These are phyloP conservation scores for Cerioporus squamosus DNA, from an alignment of 1,284 basidiomycete species.

Conservation along the genomic window DNA sequence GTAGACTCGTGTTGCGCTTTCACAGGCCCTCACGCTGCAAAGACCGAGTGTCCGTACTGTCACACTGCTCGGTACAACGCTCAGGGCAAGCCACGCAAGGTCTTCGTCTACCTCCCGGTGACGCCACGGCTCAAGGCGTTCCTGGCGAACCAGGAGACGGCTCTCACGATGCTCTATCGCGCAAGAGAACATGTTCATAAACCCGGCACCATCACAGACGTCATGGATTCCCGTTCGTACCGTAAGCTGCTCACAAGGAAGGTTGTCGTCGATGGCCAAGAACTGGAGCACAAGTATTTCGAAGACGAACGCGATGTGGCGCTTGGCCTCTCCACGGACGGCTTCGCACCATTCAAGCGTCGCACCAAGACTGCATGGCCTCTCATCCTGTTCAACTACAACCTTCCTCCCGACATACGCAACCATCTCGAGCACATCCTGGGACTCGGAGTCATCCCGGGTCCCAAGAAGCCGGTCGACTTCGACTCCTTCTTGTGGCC, in stretches of 20 bases:
- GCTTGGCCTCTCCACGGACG: constrained; percentile 37
- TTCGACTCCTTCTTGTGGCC: constrained; percentile 48
- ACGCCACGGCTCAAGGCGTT: not conserved
- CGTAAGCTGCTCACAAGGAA: constrained; percentile 1
- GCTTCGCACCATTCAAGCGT: constrained; percentile 43
- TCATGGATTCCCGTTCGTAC: constrained; percentile 26
- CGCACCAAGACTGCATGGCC: constrained; percentile 46
- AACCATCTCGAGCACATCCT: constrained; percentile 38
- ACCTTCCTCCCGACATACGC: constrained; percentile 39
- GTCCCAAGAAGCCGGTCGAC: constrained; percentile 46
- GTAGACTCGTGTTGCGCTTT: not conserved
- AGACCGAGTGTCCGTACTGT: not conserved
- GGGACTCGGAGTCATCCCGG: constrained; percentile 45
- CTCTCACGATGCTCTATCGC: too few relatives aligned
- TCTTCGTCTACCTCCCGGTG: not conserved
- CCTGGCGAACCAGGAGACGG: too few relatives aligned
- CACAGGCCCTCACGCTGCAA: not conserved
- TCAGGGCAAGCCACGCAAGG: not conserved
- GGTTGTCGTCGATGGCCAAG: constrained; percentile 18
- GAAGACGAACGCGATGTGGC: constrained; percentile 33
- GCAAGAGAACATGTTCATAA: too few relatives aligned
- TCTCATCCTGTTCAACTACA: constrained; percentile 44
- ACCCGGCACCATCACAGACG: constrained; percentile 7
- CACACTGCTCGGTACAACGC: not conserved
- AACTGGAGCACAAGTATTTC: constrained; percentile 26